phyloP scores from a whole-genome alignment of 345 rosid genomes.

The Eucalyptus cladocalyx region DNA sequence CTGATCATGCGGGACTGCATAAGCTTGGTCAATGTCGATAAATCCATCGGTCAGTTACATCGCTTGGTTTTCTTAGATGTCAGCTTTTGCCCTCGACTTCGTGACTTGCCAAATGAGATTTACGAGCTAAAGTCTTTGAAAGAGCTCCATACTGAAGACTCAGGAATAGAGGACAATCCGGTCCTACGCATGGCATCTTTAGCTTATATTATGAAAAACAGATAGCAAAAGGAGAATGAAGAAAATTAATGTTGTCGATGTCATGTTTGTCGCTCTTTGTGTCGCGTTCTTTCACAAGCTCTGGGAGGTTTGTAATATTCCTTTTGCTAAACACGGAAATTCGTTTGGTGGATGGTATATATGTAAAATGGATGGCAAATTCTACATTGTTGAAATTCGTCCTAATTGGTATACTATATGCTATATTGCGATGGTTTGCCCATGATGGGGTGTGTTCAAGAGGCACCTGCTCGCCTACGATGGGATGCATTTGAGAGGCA shows the following conservation, averaged over 20 bases:
- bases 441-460: no score
- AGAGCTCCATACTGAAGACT: background rate
- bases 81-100: background rate
- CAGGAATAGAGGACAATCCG: background rate
- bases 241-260: background rate
- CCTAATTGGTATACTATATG: background rate
- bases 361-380: background rate
- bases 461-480: no score
- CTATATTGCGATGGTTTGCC: no score
- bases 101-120: background rate
- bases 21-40: background rate
- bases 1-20: background rate
- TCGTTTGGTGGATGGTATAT: background rate
- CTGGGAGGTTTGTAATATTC: background rate
- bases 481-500: no score
- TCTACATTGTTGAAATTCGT: background rate
- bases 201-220: background rate
- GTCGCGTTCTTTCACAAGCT: background rate
- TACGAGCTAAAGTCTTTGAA: background rate
- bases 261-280: background rate
- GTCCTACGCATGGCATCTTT: background rate
- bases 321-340: background rate
- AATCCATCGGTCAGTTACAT: background rate
- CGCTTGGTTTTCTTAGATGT: background rate
- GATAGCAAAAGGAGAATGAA: background rate